Base-by-base conservation (phyloP, 208 protist genomes). In the Tritrichomonas musculus region DNA sequence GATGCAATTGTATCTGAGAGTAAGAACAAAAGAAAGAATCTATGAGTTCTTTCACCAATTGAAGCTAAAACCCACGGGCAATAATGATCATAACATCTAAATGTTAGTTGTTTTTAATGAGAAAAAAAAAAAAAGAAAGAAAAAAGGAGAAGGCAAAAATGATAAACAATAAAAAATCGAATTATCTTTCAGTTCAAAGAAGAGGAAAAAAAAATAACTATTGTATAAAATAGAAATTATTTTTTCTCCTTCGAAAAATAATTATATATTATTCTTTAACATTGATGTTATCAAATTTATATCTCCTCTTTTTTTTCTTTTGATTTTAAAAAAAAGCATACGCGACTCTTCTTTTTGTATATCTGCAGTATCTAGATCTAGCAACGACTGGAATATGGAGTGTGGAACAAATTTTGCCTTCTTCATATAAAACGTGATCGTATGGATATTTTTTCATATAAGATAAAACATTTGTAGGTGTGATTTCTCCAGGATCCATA, bases 391-490 rank as follows among this genome's bases (percentile, higher is more conserved):
- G 73, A 30, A 84, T 84, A 1, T 84, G 3, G 4, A 84, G 44
- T 84, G 73, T 84, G 49, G 41, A 27, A n/a, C 73, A 84, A 53
- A 53, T 3, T 22, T 22, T 25, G 36, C 22, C 64, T 69, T 53
- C 47, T 36, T 53, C 33, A 20, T 88, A 57, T 53, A 88, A 27
- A 60, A 57, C 47, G 39, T 88, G 22, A 57, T 88, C 77, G 22
- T 88, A 88, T 39, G 77, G 77, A 88, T 88, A 88, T 88, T 57
- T 39, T 49, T 88, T 53, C 9, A 88, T 8, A 88, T 88, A 88
- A 39, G 41, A 44, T 39, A 47, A 14, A 27, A 88, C 77, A 88
- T 88, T 88, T 20, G 33, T 36, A 2, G 41, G 14, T 9, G 39
- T 88, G 47, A 88, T 88, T 36, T 53, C 77, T 39, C 77, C 77